Base-by-base conservation (phyloP, 2,329 filamentous ascomycete genomes). In the Colletotrichum spaethianum region DNA sequence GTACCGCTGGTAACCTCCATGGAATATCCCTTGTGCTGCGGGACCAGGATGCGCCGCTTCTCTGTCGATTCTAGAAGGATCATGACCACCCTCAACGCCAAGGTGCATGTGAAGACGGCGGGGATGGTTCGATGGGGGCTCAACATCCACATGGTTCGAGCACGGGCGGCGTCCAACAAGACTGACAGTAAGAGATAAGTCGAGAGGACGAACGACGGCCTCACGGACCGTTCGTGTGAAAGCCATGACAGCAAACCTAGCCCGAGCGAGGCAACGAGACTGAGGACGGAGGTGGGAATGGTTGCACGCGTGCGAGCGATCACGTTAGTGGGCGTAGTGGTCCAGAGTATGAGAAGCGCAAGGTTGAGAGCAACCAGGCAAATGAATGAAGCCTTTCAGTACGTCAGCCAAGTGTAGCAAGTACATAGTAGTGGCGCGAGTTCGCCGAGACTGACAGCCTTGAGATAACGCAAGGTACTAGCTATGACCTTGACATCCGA, bases 1-100 rank as follows among this genome's bases (percentile, higher is more conserved):
- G 87, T 79, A 3, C 87, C 83, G 57, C 84, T 86, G 2, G 85
- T 89, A 3, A 84, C 84, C 75, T 91, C 89, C 0, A 82, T 83
- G 1, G 88, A 86, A 52, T 81, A 83, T 2, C 76, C 73, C 1
- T 79, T 77, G 57, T 83, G 86, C 3, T 87, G 77, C 6, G 86
- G 79, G 4, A 81, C 73, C 28, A 82, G 61, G 0, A 81, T 80
- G 8, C 48, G 70, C 9, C 79, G 76, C 72, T 81, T 82, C 64
- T 82, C 80, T 0, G 80, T 67, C 1, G 76, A 75, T 59, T 75
- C 74, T 11, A 75, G 50, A 44, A 75, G 48, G 5, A 74, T 60
- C 74, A 75, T 74, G 20, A 73, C 53, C 18, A 67, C 64, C 42
- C 67, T 68, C 61, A 75, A 28, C 7, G 70, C 72, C 4, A 75